A percentile compares a stretch with the other conserved stretches of the same genome.
Evolutionary conservation across 108 stramenopile genomes (phyloP).

Genomic region (Cyclotella choctawhatcheeana): DNA sequence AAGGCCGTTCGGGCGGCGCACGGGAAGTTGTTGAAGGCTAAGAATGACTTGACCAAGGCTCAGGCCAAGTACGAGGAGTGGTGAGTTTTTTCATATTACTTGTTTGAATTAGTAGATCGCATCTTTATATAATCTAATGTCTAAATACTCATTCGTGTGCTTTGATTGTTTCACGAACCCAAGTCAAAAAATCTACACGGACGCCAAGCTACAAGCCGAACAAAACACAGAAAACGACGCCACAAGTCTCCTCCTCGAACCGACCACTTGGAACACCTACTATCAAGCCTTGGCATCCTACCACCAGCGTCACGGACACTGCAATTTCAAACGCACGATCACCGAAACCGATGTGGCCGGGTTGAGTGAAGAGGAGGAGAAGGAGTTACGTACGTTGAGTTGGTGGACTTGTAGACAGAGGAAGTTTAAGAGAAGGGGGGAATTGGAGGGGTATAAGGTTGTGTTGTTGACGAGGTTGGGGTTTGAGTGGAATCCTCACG

Average conservation of each 20-base stretch:
- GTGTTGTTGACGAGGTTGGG: conserved; percentile 25
- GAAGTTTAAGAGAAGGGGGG: conserved; percentile 39
- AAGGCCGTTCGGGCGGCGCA: conserved; percentile 26
- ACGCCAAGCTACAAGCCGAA: conserved; percentile 11
- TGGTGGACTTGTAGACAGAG: conserved; percentile 51
- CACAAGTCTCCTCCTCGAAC: conserved; percentile 35
- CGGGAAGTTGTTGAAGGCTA: conserved; percentile 23
- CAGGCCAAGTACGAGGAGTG: conserved; percentile 29
- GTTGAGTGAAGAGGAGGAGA: conserved; percentile 26
- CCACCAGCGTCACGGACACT: conserved; percentile 41
- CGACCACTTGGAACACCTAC: conserved; percentile 42
- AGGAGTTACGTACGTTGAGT: conserved; percentile 31
- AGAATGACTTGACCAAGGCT: conserved; percentile 28
- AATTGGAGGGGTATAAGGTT: conserved; percentile 40
- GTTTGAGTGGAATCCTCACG: conserved; percentile 46
- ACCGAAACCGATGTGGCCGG: conserved; percentile 29
- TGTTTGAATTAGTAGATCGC: no score
- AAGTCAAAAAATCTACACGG: conserved; percentile 15
- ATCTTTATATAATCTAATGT: no score
- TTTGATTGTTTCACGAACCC: neutral
- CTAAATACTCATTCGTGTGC: no score
- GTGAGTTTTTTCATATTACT: no score
- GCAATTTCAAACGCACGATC: conserved; percentile 45
- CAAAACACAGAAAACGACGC: conserved; percentile 27
- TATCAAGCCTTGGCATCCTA: conserved; percentile 28